A percentile compares a stretch with the other conserved stretches of the same genome.
Conservation (phyloP, 202 grass and related monocot species). For the Hordeum pubiflorum region DNA sequence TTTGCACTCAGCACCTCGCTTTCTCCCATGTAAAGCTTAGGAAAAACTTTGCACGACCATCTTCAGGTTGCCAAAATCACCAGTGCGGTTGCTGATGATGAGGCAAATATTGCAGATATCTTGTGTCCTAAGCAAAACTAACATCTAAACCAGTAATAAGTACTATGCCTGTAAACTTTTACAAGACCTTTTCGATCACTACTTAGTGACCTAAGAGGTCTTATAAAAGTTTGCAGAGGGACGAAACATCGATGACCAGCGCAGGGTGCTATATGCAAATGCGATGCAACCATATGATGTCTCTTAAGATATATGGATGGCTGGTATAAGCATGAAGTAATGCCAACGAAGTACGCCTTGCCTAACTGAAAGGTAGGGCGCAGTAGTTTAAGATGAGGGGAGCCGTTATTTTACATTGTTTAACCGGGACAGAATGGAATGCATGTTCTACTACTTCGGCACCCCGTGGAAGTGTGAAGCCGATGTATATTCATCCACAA, state of each 20-base stretch:
- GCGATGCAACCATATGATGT: neutral
- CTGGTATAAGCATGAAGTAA: neutral
- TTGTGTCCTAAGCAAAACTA: neutral
- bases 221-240: too few relatives aligned
- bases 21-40: neutral
- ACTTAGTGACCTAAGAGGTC: too few relatives aligned
- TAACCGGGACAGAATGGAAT: slow-evolving; percentile 40
- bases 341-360: slow-evolving; percentile 43
- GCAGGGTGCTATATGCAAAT: slow-evolving; percentile 17
- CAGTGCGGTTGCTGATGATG: neutral
- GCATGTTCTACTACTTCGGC: slow-evolving; percentile 50
- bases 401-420: slow-evolving; percentile 29
- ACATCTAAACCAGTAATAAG: neutral
- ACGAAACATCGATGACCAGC: neutral
- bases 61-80: neutral
- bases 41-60: neutral
- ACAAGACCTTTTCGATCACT: too few relatives aligned
- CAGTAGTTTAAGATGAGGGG: slow-evolving; percentile 27
- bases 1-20: neutral
- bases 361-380: slow-evolving; percentile 38
- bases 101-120: neutral
- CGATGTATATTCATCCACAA: slow-evolving; percentile 42
- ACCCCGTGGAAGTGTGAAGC: slow-evolving; percentile 44
- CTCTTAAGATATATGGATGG: neutral
- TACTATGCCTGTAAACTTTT: neutral